These are phyloP conservation scores for Astrothelium subdiscretum DNA, from an alignment of 495 filamentous ascomycete species.

Conservation along the genomic window DNA sequence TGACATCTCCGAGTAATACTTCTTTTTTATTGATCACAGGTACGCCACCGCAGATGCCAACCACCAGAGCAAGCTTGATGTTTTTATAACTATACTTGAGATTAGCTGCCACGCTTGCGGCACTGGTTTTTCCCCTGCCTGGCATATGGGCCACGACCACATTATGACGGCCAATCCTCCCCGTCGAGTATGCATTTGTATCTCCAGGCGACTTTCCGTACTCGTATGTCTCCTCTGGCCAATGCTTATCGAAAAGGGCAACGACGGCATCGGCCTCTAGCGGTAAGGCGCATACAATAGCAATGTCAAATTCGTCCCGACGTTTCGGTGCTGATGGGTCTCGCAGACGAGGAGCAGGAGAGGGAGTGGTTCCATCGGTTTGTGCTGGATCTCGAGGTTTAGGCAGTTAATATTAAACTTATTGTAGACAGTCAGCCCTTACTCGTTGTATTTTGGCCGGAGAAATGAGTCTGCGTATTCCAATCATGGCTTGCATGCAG, in stretches of 20 bases:
- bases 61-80: constrained; percentile 3
- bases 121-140: constrained; percentile 20
- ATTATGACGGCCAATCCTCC: constrained; percentile 22
- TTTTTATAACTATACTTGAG: constrained; percentile 5
- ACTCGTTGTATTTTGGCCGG: too few species aligned
- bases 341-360: too few species aligned
- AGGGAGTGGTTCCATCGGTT: too few species aligned
- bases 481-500: too few species aligned
- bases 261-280: constrained; percentile 5
- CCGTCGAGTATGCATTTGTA: constrained; percentile 21
- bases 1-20: constrained; percentile 2
- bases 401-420: too few species aligned
- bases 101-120: constrained; percentile 13
- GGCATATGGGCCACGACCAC: constrained; percentile 23
- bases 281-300: constrained; percentile 7
- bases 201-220: constrained; percentile 18
- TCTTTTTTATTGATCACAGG: background rate
- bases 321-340: too few species aligned
- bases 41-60: constrained; percentile 6
- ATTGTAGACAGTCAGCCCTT: too few species aligned
- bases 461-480: too few species aligned
- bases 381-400: too few species aligned
- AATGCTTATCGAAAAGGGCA: background rate
- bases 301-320: constrained; percentile 6
- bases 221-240: background rate